Conservation (phyloP, 331 rosid species). For the Dryas integrifolia region DNA sequence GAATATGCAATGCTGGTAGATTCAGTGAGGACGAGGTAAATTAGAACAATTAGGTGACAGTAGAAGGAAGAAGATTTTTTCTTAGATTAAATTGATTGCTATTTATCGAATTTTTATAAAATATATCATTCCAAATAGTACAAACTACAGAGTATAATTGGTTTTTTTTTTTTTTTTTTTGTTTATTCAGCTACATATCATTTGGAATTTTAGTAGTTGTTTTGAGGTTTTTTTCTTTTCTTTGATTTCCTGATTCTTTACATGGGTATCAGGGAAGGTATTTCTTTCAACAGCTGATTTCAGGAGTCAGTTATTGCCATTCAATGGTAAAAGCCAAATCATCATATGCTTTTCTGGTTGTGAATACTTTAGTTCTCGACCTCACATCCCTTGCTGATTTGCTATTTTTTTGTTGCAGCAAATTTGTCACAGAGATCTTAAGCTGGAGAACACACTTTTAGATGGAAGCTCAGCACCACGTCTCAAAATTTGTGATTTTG, state of each 20-base stretch:
- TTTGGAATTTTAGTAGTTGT: neutral
- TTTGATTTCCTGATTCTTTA: neutral
- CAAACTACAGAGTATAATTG: too few species aligned
- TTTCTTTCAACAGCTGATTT: slow-evolving; percentile 87
- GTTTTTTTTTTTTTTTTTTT: neutral
- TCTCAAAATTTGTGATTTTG: slow-evolving; percentile 93
- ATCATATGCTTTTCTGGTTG: neutral
- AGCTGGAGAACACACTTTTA: slow-evolving; percentile 89
- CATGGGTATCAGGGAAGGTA: slow-evolving; percentile 62
- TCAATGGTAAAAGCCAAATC: slow-evolving; percentile 59
- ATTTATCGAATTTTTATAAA: neutral
- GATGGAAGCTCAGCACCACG: slow-evolving; percentile 91
- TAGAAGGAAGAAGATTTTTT: neutral
- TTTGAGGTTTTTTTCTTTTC: neutral
- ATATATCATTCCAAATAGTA: too few species aligned
- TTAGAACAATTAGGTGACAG: neutral
- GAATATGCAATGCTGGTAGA: slow-evolving; percentile 94
- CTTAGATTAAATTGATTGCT: neutral
- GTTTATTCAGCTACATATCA: neutral
- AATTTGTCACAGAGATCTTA: slow-evolving; percentile 97
- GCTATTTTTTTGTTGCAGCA: slow-evolving; percentile 49
- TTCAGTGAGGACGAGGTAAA: slow-evolving; percentile 93
- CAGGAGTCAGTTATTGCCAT: slow-evolving; percentile 96
- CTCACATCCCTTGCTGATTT: slow-evolving; percentile 1
- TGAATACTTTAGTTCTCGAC: slow-evolving; percentile 2